phyloP scores from a whole-genome alignment of 139 green algal species.

The Dunaliella primolecta region DNA sequence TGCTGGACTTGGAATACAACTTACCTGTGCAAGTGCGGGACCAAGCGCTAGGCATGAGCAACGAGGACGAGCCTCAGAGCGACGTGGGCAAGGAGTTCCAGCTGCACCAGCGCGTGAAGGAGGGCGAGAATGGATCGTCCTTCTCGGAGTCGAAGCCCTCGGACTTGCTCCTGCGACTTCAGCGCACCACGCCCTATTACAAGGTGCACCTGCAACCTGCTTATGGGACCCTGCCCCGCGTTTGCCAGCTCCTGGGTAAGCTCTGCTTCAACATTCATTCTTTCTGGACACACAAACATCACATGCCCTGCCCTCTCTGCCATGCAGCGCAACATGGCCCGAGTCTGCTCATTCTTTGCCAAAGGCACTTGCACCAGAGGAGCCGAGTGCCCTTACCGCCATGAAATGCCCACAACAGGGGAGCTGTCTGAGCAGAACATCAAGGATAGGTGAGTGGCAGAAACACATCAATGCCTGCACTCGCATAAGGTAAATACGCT shows the following conservation, averaged over 20 bases:
- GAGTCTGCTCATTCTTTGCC: constrained; percentile 95
- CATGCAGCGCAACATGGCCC: constrained; percentile 84
- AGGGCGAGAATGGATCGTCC: constrained; percentile 49
- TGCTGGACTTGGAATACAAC: constrained; percentile 96
- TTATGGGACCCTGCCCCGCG: background rate
- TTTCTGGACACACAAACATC: background rate
- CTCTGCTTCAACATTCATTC: constrained; percentile 3
- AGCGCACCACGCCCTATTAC: constrained; percentile 93
- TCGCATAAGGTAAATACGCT: background rate
- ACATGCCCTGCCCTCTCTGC: background rate
- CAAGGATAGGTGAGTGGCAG: constrained; percentile 61
- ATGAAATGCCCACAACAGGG: constrained; percentile 27
- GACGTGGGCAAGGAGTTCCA: constrained; percentile 87
- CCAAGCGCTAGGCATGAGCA: constrained; percentile 72
- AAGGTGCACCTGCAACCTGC: constrained; percentile 51
- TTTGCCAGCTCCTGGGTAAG: background rate
- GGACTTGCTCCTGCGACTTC: constrained; percentile 79
- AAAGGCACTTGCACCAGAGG: constrained; percentile 90
- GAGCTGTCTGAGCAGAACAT: constrained; percentile 92
- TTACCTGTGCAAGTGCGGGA: constrained; percentile 91
- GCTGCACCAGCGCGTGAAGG: constrained; percentile 25
- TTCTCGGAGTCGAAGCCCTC: constrained; percentile 53
- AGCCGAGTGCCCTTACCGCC: constrained; percentile 89
- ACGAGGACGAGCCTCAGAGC: constrained; percentile 77
- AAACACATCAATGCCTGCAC: background rate